Evolutionary conservation across 345 rosid species (phyloP), one percentile per base, ranked within the genome.

Genomic region (Citrus medica): DNA sequence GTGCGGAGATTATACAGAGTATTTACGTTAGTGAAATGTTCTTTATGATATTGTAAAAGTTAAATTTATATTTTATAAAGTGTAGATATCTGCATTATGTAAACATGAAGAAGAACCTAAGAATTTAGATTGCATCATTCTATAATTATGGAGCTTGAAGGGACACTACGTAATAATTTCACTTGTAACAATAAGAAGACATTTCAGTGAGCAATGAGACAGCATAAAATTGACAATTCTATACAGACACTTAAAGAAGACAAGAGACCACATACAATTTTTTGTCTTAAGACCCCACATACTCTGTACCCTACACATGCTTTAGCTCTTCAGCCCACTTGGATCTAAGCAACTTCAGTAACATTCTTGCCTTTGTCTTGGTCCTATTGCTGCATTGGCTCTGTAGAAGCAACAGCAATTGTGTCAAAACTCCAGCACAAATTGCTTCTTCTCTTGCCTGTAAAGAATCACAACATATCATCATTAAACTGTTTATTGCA

Each of bases 341-440:
- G 77, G 93, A 86, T 74, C 89, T 77, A 2, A 90, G 88, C 69
- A 88, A 77, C 87, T 85, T 85, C 48, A 90, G 87, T 84, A 90
- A 64, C 84, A 76, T 74, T 38, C 85, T 83, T 55, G 91, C 91
- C 78, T 71, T 85, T 27, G 84, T 81, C 79, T 90, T 90, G 17
- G 93, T 85, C 74, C 86, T 85, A n/a, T 71, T 75, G 71, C 74
- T 82, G 37, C 93, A 84, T 76, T 90, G 93, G 85, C 93, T 88
- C 87, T 90, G 93, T 30, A 90, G 65, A 28, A 90, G 91, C 78
- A 90, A 67, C 62, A 90, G 76, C 82, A 88, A 30, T 76, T 90
- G 90, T 0, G 85, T 84, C 72, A 90, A 79, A 67, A 88, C 86
- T 27, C 93, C 90, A 4, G 67, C 82, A 7, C 63, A 9, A n/a